Evolutionary conservation across 495 filamentous ascomycete species (phyloP), one percentile per base, ranked within the genome.

Genomic region (Penicillium daleae): DNA sequence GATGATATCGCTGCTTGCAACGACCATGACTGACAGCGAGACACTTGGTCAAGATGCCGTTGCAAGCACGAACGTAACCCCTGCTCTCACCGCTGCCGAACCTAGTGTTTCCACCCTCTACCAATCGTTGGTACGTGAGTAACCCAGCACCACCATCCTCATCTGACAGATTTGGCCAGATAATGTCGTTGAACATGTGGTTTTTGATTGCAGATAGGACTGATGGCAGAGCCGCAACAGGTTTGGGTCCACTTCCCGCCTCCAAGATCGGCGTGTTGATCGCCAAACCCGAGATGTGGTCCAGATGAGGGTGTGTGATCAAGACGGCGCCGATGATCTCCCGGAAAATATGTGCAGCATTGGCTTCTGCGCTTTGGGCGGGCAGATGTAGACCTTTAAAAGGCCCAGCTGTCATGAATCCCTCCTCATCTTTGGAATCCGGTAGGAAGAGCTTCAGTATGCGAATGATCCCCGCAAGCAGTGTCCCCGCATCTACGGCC

Each of bases 131-230:
- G 65, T 96, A 98, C 9, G 92, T 97, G 31, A 98, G 85, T 6
- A 99, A 79, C 2, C 96, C 96, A 26, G 92, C 92, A 15, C 96
- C 95, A 32, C 92, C 92, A 72, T 96, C 93, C 78, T 99, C 96
- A 74, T 98, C 93, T 0, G 92, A 95, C 35, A 99, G 79, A 66
- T 99, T 99, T 0, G 95, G 95, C 96, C 96, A 99, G 55, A 99
- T 96, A 48, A 97, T 75, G 70, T 97, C 93, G 76, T 99, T 99
- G 80, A 98, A 99, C 59, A 99, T 90, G 74, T 99, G 93, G 10
- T 82, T 85, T 70, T 97, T 97, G 71, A 99, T 86, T 3, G 93
- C 93, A 15, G 88, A 80, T 46, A 99, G 92, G 35, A 93, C 94
- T 19, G 85, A 88, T 0, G 93, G 92, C 3, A 97, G 76, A 8